A percentile compares a stretch with the other conserved stretches of the same genome.
These are phyloP conservation scores for Waltergamsia citrina DNA, from an alignment of 2,329 filamentous ascomycete species.

Conservation along the genomic window DNA sequence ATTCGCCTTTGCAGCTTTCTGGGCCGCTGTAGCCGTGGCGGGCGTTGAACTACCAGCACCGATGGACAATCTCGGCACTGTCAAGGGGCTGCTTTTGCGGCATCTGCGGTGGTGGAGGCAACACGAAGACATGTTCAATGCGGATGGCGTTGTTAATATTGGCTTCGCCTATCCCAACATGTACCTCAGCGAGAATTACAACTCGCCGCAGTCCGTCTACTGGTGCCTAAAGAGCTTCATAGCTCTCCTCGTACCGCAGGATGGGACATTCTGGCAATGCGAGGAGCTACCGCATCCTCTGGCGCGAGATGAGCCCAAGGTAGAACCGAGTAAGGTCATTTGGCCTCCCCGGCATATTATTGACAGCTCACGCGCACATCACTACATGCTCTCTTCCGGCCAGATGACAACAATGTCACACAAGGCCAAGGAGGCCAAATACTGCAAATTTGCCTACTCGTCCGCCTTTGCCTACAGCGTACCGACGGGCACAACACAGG, in stretches of 20 bases:
- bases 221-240: slow-evolving; percentile 44
- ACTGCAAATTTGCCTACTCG: slow-evolving; percentile 37
- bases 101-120: slow-evolving; percentile 40
- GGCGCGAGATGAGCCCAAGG: no score
- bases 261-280: slow-evolving; percentile 33
- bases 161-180: slow-evolving; percentile 34
- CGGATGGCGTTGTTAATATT: slow-evolving; percentile 39
- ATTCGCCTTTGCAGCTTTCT: slow-evolving; percentile 40
- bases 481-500: slow-evolving; percentile 21
- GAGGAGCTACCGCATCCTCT: slow-evolving; percentile 23
- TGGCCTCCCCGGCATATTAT: slow-evolving; percentile 2
- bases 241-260: slow-evolving; percentile 21
- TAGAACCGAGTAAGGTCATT: neutral
- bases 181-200: slow-evolving; percentile 47
- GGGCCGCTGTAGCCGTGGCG: slow-evolving; percentile 32
- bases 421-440: slow-evolving; percentile 32
- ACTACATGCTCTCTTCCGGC: slow-evolving; percentile 29
- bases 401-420: slow-evolving; percentile 27
- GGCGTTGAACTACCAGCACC: slow-evolving; percentile 25
- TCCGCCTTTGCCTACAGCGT: slow-evolving; percentile 36
- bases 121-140: slow-evolving; percentile 30
- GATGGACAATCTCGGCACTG: slow-evolving; percentile 22
- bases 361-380: slow-evolving; percentile 16
- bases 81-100: slow-evolving; percentile 39
- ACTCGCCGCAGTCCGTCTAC: slow-evolving; percentile 45